Base-by-base conservation (phyloP, 768 basidiomycete genomes). In the Termitomyces sp. region DNA sequence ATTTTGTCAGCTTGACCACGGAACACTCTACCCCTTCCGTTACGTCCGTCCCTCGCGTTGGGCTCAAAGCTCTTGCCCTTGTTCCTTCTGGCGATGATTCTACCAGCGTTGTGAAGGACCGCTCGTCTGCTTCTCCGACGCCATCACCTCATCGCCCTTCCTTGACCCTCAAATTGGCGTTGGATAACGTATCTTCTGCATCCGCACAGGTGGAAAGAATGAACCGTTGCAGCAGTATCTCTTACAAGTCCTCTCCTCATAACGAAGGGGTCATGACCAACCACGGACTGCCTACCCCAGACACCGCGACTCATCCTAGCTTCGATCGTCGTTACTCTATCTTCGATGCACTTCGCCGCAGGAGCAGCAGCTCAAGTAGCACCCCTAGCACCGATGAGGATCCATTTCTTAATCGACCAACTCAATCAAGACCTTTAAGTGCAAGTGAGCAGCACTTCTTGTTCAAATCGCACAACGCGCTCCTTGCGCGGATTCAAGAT, bases 391-490 rank as follows among this genome's bases (percentile, higher is more conserved):
- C 64, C 25, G 79, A 79, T 35, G 78, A 79, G 51, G 75, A 72
- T 63, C 72, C 73, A 73, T 78, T 74, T 71, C 70, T 67, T n/a
- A 58, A 57, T 66, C 67, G 69, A 67, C 61, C 76, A 64, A 63
- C 72, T 52, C 71, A 66, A 61, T 59, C 71, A 58, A 72, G 80
- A 59, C 81, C 86, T 53, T 81, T 90, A 60, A 85, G 86, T 61
- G 74, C 75, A 56, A 84, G 83, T 67, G 89, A 92, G 69, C 89
- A 91, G 64, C 84, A 90, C 78, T 93, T 92, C 83, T 79, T 91
- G 69, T 83, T 85, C 72, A 88, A 88, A 67, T 89, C 87, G 57
- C 91, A 94, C 75, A 84, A 88, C 58, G 81, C 90, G 52, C 84
- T 94, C 60, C 78, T 93, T 58, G 81, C 86, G 63, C 85, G 91